A percentile compares a stretch with the other conserved stretches of the same genome.
phyloP scores from a whole-genome alignment of 768 basidiomycete species.

The Leucocoprinus sp. region DNA sequence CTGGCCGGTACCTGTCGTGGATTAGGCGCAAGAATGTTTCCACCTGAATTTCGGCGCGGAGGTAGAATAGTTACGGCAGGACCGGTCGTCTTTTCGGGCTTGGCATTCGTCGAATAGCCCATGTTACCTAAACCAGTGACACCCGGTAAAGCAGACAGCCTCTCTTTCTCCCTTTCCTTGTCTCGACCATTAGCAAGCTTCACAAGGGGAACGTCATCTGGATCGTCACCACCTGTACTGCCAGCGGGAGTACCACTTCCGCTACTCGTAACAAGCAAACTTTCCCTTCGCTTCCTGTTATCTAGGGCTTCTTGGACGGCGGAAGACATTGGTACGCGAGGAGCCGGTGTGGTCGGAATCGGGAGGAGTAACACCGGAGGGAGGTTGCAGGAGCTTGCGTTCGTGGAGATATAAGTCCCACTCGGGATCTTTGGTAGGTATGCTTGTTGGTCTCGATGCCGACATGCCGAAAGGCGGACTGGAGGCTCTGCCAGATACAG shows the following conservation, averaged over 20 bases:
- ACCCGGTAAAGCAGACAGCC: neutral
- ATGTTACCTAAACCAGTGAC: slow-evolving; percentile 9
- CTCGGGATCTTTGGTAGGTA: slow-evolving; percentile 64
- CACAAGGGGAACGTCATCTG: slow-evolving; percentile 11
- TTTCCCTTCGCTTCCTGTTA: slow-evolving; percentile 66
- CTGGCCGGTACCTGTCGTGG: slow-evolving; percentile 39
- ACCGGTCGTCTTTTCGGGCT: neutral
- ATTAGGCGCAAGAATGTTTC: slow-evolving; percentile 31
- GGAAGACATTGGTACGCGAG: slow-evolving; percentile 48
- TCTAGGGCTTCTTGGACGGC: slow-evolving; percentile 72
- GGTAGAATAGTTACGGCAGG: slow-evolving; percentile 37
- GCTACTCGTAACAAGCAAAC: slow-evolving; percentile 36
- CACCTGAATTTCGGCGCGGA: slow-evolving; percentile 29
- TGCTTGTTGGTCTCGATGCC: slow-evolving; percentile 64
- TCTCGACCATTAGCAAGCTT: slow-evolving; percentile 10
- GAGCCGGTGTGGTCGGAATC: slow-evolving; percentile 50
- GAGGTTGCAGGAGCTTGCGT: slow-evolving; percentile 77
- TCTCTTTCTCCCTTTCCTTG: neutral
- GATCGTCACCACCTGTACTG: slow-evolving; percentile 12
- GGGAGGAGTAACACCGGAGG: slow-evolving; percentile 74
- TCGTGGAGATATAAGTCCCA: slow-evolving; percentile 87
- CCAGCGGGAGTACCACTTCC: slow-evolving; percentile 12
- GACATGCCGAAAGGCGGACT: slow-evolving; percentile 38
- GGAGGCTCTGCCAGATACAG: slow-evolving; percentile 12
- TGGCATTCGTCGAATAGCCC: slow-evolving; percentile 1